Base-by-base conservation (phyloP, 2,329 filamentous ascomycete genomes). In the Pyrenophora seminiperda region DNA sequence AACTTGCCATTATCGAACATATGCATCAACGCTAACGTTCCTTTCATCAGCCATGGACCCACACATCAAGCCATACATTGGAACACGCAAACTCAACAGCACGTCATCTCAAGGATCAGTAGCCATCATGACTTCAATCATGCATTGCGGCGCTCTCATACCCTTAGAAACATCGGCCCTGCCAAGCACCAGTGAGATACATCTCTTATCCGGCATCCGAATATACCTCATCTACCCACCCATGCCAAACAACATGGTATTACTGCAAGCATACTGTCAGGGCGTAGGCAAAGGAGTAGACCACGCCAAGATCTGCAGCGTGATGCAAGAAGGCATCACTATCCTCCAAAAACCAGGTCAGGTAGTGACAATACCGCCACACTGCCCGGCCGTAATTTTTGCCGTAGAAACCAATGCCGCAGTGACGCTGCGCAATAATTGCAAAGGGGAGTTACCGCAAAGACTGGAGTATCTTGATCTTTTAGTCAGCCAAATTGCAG, bases 101-200 rank as follows among this genome's bases (percentile, higher is more conserved):
- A 19, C 36, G 13, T 15, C 33, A 14, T 10, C 19, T 11, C 7
- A 31, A 5, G 7, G 14, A 14, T 15, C 36, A 20, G n/a, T n/a
- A n/a, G 13, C 0, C 2, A 14, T 13, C 10, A 41, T 7, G 10
- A 33, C 14, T 20, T 44, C 40, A 22, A 38, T 49, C 27, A 49
- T 44, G 47, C 40, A 32, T 9, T 49, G 32, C 20, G 47, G 40
- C 11, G 40, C 40, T 3, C 34, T 44, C n/a, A n/a, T 49, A 15
- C 14, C 40, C 7, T 9, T 49, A 2, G 33, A 44, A 18, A 27
- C 32, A 11, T 38, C 40, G 17, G 40, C 40, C 22, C 11, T 34
- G 13, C 18, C 27, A n/a, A 37, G 32, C n/a, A 44, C 5, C 14
- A 38, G 33, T 7, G 27, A 34, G 18, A 39, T 34, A 27, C 40